Evolutionary conservation across 73 alveolate species (phyloP).

Genomic region (Paraurostyla sp.): DNA sequence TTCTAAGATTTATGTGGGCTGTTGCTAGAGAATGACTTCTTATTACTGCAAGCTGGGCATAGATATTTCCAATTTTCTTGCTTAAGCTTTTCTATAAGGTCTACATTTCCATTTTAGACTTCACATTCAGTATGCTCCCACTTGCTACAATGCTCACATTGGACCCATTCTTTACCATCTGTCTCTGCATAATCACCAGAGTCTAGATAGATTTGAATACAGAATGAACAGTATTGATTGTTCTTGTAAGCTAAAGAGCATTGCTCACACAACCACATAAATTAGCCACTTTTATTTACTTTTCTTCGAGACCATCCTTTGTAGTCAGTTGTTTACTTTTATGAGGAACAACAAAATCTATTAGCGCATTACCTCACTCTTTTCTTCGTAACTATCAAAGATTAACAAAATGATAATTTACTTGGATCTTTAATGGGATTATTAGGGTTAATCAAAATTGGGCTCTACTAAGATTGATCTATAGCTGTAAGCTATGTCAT

Average conservation of each 20-base stretch:
- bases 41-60: constrained; percentile 9
- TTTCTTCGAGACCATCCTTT: constrained; percentile 43
- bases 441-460: constrained; percentile 22
- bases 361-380: constrained; percentile 8
- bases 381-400: constrained; percentile 18
- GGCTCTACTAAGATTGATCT: too few species aligned
- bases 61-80: constrained; percentile 11
- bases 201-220: constrained; percentile 17
- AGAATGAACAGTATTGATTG: constrained; percentile 30
- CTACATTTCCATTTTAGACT: not conserved
- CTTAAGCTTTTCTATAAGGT: not conserved
- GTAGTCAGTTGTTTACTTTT: not conserved
- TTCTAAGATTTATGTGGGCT: not conserved
- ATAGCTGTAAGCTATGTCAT: too few species aligned
- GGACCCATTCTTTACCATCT: constrained; percentile 49
- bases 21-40: too few species aligned
- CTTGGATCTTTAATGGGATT: constrained; percentile 52
- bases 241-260: constrained; percentile 33
- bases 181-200: constrained; percentile 29
- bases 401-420: not conserved
- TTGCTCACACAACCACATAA: constrained; percentile 25
- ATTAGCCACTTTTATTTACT: constrained; percentile 6
- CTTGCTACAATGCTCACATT: constrained; percentile 19
- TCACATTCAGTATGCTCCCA: constrained; percentile 54
- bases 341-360: constrained; percentile 29